These are phyloP conservation scores for Fraxinus ornus DNA, from an alignment of 305 asterid genomes.

Conservation along the genomic window DNA sequence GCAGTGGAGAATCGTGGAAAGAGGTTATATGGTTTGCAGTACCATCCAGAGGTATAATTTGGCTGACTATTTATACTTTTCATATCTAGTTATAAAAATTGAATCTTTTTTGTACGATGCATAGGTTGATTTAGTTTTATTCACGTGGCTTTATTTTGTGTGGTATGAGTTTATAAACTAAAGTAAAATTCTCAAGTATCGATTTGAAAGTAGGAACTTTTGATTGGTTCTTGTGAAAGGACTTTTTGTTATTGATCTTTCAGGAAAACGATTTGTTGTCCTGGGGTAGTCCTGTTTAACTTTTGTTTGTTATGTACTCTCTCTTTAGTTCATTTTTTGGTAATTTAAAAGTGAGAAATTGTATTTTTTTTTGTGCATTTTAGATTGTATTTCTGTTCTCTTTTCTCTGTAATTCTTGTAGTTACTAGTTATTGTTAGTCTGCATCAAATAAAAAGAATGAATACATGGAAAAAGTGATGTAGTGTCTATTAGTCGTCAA, in stretches of 20 bases:
- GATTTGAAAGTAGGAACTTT: background rate
- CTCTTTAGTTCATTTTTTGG: background rate
- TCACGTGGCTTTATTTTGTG: background rate
- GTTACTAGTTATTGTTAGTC: background rate
- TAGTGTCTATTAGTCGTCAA: background rate
- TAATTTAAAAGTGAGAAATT: background rate
- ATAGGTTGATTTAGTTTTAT: background rate
- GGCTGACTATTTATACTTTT: background rate
- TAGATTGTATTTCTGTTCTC: background rate
- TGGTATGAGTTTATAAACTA: background rate
- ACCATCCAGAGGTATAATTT: slow-evolving; percentile 83
- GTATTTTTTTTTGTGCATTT: background rate
- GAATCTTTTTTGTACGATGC: background rate
- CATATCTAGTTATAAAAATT: background rate
- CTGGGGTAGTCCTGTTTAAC: background rate
- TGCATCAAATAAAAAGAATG: background rate
- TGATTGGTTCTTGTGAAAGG: background rate
- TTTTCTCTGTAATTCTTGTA: background rate
- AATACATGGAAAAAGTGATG: background rate
- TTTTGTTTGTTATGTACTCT: background rate
- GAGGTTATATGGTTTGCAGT: slow-evolving; percentile 84
- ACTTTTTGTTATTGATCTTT: background rate
- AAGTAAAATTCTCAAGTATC: background rate
- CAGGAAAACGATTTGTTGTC: background rate
- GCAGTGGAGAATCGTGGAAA: slow-evolving; percentile 60